These are phyloP conservation scores for Thinopyrum elongatum DNA, from an alignment of 176 grass and related monocot species.

Conservation along the genomic window DNA sequence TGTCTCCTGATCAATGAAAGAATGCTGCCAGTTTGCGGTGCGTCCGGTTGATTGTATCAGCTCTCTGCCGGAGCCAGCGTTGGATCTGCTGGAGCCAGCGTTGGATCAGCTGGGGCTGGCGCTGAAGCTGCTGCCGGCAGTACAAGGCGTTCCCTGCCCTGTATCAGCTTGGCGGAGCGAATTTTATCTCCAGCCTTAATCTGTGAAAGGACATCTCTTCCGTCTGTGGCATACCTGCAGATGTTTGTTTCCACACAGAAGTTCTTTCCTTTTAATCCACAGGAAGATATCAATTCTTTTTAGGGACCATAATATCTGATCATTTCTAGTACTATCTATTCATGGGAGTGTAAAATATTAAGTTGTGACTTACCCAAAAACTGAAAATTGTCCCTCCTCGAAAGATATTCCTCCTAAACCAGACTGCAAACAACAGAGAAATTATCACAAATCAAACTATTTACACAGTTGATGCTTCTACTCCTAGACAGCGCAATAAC, in stretches of 20 bases:
- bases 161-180: constrained; percentile 74
- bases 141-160: constrained; percentile 77
- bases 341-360: constrained; percentile 14
- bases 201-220: constrained; percentile 79
- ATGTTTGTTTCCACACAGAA: neutral
- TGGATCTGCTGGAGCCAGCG: constrained; percentile 1
- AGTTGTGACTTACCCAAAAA: constrained; percentile 65
- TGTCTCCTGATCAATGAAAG: constrained; percentile 34
- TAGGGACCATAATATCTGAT: neutral
- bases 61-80: constrained; percentile 33
- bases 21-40: constrained; percentile 9
- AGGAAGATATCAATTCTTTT: neutral
- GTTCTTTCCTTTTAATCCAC: neutral
- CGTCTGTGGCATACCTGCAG: constrained; percentile 71
- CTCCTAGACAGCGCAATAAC: neutral
- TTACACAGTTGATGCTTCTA: constrained; percentile 1
- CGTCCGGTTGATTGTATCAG: constrained; percentile 40
- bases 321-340: neutral
- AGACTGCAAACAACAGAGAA: constrained; percentile 43
- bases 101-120: constrained; percentile 32
- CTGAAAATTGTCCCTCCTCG: constrained; percentile 98
- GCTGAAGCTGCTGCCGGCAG: constrained; percentile 36
- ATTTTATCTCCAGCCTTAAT: constrained; percentile 91
- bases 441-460: neutral
- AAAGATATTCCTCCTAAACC: constrained; percentile 96